These are phyloP conservation scores for Amphichorda felina DNA, from an alignment of 2,329 filamentous ascomycete species.

Conservation along the genomic window DNA sequence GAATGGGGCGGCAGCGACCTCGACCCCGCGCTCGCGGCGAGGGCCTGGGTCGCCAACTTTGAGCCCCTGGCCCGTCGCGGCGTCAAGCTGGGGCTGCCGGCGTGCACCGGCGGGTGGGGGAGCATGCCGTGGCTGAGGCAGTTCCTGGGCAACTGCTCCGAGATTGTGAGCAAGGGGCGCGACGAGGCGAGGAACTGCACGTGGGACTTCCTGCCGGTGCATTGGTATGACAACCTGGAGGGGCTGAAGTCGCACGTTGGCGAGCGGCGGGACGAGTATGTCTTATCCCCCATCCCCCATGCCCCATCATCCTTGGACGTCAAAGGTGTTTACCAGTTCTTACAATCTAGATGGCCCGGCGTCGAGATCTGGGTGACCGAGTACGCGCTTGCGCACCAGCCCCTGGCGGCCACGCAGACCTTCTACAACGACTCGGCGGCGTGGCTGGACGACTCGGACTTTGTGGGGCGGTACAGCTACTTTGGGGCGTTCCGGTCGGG, in stretches of 20 bases:
- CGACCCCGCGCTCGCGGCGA: constrained; percentile 46
- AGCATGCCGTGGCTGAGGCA: constrained; percentile 56
- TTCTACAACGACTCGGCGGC: constrained; percentile 58
- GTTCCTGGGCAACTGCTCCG: constrained; percentile 53
- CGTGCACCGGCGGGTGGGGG: constrained; percentile 47
- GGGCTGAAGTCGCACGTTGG: constrained; percentile 57
- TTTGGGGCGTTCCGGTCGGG: constrained; percentile 63
- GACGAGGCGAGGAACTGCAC: constrained; percentile 38
- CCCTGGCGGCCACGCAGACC: constrained; percentile 42
- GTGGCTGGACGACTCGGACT: constrained; percentile 48
- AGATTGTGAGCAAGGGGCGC: constrained; percentile 33
- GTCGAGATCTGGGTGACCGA: constrained; percentile 68
- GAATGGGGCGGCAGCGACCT: constrained; percentile 52
- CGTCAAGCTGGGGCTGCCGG: constrained; percentile 58
- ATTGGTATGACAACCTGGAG: constrained; percentile 60
- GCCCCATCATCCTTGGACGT: too few relatives aligned
- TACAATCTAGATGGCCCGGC: constrained; percentile 38
- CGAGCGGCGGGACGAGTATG: constrained; percentile 25
- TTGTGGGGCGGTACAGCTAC: constrained; percentile 58
- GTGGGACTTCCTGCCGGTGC: constrained; percentile 50
- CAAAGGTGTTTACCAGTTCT: not conserved
- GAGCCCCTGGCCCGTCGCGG: constrained; percentile 54
- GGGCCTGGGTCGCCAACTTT: constrained; percentile 59
- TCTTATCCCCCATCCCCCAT: constrained; percentile 1
- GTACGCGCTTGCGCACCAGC: constrained; percentile 50